Evolutionary conservation across 208 protist genomes (phyloP).

Genomic region (Borovskyia barvae): DNA sequence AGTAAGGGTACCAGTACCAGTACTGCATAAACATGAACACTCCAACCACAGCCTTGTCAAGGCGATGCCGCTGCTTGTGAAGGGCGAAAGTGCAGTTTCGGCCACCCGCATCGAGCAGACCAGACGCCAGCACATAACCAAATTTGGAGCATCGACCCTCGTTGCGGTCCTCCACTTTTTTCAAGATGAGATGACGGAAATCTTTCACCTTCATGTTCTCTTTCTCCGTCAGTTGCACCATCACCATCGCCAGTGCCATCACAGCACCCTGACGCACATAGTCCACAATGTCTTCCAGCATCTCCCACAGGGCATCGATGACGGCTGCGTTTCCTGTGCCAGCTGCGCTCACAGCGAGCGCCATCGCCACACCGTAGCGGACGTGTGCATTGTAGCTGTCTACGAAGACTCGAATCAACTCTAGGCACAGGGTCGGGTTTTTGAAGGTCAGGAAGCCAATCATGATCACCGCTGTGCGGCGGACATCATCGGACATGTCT

Average conservation of each 20-base stretch:
- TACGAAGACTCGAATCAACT: constrained; percentile 74
- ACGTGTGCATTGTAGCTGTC: constrained; percentile 99
- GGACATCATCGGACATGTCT: constrained; percentile 98
- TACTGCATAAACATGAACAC: constrained; percentile 98
- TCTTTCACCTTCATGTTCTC: constrained; percentile 90
- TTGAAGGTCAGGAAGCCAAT: constrained; percentile 98
- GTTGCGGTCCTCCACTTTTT: constrained; percentile 89
- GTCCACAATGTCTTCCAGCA: constrained; percentile 94
- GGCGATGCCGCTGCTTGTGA: constrained; percentile 92
- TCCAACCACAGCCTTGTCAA: constrained; percentile 95
- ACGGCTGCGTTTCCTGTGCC: constrained; percentile 93
- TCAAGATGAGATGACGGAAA: constrained; percentile 72
- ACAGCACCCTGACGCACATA: constrained; percentile 98
- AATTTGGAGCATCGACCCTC: constrained; percentile 97
- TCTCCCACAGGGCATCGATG: constrained; percentile 93
- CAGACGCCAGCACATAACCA: constrained; percentile 96
- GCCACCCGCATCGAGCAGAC: constrained; percentile 97
- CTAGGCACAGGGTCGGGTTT: constrained; percentile 91
- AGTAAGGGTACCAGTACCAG: constrained; percentile 99
- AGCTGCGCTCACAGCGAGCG: constrained; percentile 97
- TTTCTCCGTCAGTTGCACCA: constrained; percentile 93
- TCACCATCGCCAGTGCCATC: constrained; percentile 96
- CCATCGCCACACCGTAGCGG: constrained; percentile 96
- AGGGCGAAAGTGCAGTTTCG: constrained; percentile 97
- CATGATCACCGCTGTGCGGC: constrained; percentile 96